Evolutionary conservation across 208 protist genomes (phyloP), one percentile per base, ranked within the genome.

Genomic region (Leishmania gerbilli): DNA sequence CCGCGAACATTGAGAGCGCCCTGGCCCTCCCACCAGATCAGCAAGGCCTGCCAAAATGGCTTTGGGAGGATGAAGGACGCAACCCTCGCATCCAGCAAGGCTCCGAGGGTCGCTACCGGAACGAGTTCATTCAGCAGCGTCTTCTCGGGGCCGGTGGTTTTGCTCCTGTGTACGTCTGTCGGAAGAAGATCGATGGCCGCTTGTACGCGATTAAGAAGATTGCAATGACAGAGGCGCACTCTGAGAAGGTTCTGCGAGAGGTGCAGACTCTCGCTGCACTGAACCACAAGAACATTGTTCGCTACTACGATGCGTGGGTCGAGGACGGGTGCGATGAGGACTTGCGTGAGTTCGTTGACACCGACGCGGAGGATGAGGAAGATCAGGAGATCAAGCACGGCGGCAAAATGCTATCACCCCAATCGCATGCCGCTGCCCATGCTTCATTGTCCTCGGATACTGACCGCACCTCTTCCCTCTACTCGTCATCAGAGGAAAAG

Each of bases 301-400:
- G 94, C 45, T 97, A 97, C 84, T 97, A 96, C 78, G 92, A 97
- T 84, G 94, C 92, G 34, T 97, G 94, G 93, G 88, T 95, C 19
- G 94, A 96, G 67, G 89, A 92, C 76, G 94, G 94, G n/a, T 95
- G 89, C 64, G 90, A 94, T 64, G 91, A 95, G 60, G 91, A 95
- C 13, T 77, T 97, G 34, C 79, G 84, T n/a, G 72, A 84, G 21
- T 96, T 92, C 84, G 79, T 93, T 11, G 84, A 89, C 34, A 79
- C 34, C 84, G 34, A 40, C 17, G 69, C 86, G 4, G 84, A 90
- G 15, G 80, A 88, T 6, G 87, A 88, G 55, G 82, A 89, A 47
- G 87, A 89, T 64, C 78, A 82, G 24, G 79, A 82, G 31, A 81
- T 74, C 3, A 77, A 74, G 19, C 51, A 76, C 49, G 81, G 58